Evolutionary conservation across 306 rosid species (phyloP), one percentile per base, ranked within the genome.

Genomic region (Oxytropis ochrocephala): DNA sequence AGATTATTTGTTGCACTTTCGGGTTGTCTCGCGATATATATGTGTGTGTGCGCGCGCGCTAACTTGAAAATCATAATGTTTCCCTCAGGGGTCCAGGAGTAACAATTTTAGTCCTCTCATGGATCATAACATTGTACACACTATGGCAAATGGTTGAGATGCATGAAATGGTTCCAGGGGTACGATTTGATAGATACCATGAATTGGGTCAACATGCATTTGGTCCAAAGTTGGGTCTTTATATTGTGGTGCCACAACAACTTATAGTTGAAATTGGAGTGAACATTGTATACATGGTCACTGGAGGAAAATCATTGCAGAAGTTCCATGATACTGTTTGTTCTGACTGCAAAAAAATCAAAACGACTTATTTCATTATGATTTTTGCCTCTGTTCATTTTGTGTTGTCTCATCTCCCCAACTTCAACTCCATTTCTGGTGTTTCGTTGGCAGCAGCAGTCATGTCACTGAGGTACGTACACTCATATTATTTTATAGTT

Each of bases 111-210:
- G 50, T 86, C 1, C 62, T 91, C 0, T 91, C 97, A 52, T 84
- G 95, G 92, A 72, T 86, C 16, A 83, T 91, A 29, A 84, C 95
- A 9, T 21, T 88, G 0, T 88, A 82, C 95, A 91, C 90, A 0
- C 56, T 88, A 1, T 91, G 90, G 90, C 90, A 91, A 83, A 91
- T 91, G 95, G 88, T 88, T 38, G 82, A 88, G 73, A 91, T 91
- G 95, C 97, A 88, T 60, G 97, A 91, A 63, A 86, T 83, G 88
- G 89, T 88, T 18, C 97, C 92, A 0, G 91, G 96, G n/a, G 86
- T 69, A 62, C 78, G 96, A 35, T 91, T 88, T 16, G 91, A 91
- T 36, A 76, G 96, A 35, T 85, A 91, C 60, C 97, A 91, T 61
- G 93, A 91, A 69, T 53, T 91, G 30, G 92, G 97, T 1, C 97